A percentile compares a stretch with the other conserved stretches of the same genome.
Evolutionary conservation across 1,139 yeast species (phyloP).

Genomic region (Suhomyces wounanorum): DNA sequence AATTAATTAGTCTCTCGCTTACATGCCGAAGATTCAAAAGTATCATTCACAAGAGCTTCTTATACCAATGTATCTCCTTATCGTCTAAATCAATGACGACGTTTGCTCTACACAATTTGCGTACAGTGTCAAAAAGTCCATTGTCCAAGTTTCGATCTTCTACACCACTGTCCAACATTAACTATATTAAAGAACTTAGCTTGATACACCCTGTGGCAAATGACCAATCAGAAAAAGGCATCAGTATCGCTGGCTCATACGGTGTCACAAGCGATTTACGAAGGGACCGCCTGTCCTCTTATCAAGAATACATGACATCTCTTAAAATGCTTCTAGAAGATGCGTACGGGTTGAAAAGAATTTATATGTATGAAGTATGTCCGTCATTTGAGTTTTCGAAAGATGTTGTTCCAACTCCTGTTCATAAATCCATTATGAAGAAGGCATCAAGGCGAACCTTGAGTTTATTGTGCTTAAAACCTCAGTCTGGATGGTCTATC

Average conservation of each 20-base stretch:
- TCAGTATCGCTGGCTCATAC: conserved; percentile 45
- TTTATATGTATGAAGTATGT: conserved; percentile 45
- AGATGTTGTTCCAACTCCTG: conserved; percentile 13
- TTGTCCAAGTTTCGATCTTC: conserved; percentile 11
- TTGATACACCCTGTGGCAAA: conserved; percentile 40
- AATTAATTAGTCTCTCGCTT: conserved; percentile 32
- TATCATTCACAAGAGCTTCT: conserved; percentile 37
- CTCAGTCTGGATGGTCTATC: conserved; percentile 53
- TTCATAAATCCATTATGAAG: conserved; percentile 12
- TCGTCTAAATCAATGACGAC: conserved; percentile 28
- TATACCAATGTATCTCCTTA: conserved; percentile 38
- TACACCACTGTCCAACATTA: conserved; percentile 35
- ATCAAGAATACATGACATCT: conserved; percentile 29
- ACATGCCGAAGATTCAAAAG: conserved; percentile 40
- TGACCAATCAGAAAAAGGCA: conserved; percentile 24
- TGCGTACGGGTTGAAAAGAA: conserved; percentile 33
- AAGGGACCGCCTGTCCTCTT: conserved; percentile 21
- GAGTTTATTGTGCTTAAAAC: conserved; percentile 29
- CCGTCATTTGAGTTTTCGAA: conserved; percentile 53
- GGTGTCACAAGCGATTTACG: conserved; percentile 29
- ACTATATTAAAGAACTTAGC: conserved; percentile 30
- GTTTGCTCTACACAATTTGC: conserved; percentile 35
- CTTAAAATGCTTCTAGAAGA: conserved; percentile 30
- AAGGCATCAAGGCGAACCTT: conserved; percentile 26
- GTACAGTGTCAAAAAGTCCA: conserved; percentile 9